Base-by-base conservation (phyloP, 164 flowering plant genomes). In the Nelumbo lutea region DNA sequence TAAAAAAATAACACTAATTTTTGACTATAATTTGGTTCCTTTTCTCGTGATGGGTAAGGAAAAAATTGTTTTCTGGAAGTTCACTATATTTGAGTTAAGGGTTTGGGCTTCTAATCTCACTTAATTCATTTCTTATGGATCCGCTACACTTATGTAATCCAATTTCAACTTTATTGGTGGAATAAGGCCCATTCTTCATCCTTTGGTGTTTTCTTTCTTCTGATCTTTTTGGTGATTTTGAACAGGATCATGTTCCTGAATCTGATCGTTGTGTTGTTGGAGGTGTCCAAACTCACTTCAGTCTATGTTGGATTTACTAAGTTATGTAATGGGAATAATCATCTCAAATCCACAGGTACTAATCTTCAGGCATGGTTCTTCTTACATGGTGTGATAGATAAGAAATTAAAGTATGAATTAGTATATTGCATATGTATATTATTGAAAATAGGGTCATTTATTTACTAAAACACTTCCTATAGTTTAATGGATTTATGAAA, bases 221-320 rank as follows among this genome's bases (percentile, higher is more conserved):
- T 64, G 41, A 48, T 56, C 7, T 6, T 64, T 63, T 3, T 0
- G 0, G 5, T 57, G 55, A 13, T 69, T n/a, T 62, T 39, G 43
- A n/a, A 27, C 66, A 93, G 98, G 96, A 93, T 71, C 82, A 65
- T 11, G 92, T 93, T 69, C 83, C 87, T 2, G 96, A 90, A 64
- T 76, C 86, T 38, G 96, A 90, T 71, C 90, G 96, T 15, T 84
- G 89, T 72, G 78, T 86, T 4, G 98, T 93, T 60, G 98, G 96
- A 70, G 96, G 93, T 0, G 96, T 88, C 64, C 98, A 93, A 71
- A 85, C 74, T 87, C 96, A 3, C 85, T 93, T 62, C 97, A 90
- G 68, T 87, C 98, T 15, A 44, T 73, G 13, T 5, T 89, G 80
- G 93, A 89, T 69, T 76, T 93, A 76, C 46, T 88, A 82, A 81